Evolutionary conservation across 1,139 yeast species (phyloP).

Genomic region (Geotrichum klebahnii): DNA sequence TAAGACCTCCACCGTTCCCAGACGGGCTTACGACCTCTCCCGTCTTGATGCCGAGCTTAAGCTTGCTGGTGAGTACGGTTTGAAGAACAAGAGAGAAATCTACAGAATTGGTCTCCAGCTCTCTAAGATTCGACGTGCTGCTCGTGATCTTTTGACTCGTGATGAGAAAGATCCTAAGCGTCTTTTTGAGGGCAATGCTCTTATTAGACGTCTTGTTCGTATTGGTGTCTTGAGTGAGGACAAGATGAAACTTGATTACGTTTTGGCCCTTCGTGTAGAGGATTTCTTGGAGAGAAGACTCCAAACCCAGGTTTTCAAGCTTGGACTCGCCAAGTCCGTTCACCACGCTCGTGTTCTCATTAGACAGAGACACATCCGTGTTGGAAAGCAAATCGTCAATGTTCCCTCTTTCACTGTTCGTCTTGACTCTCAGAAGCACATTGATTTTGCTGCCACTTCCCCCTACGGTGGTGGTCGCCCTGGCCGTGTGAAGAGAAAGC

Average conservation of each 20-base stretch:
- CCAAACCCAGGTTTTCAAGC: slow-evolving; percentile 99
- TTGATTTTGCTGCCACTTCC: slow-evolving; percentile 97
- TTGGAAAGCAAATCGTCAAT: slow-evolving; percentile 98
- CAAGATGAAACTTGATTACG: slow-evolving; percentile 99
- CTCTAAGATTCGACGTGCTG: slow-evolving; percentile 99
- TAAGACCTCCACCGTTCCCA: slow-evolving; percentile 98
- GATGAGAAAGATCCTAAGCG: slow-evolving; percentile 99
- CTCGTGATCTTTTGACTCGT: slow-evolving; percentile 99
- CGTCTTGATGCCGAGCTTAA: slow-evolving; percentile 99
- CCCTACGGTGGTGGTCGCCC: slow-evolving; percentile 99
- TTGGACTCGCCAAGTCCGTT: slow-evolving; percentile 98
- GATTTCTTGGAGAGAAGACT: slow-evolving; percentile 99
- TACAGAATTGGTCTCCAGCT: slow-evolving; percentile 98
- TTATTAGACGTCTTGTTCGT: slow-evolving; percentile 93
- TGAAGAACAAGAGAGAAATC: slow-evolving; percentile 99
- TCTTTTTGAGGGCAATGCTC: slow-evolving; percentile 99
- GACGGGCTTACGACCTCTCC: slow-evolving; percentile 97
- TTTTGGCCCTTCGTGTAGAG: slow-evolving; percentile 93
- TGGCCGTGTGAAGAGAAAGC: slow-evolving; percentile 99
- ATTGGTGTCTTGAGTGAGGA: slow-evolving; percentile 98
- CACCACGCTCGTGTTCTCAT: slow-evolving; percentile 99
- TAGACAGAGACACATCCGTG: slow-evolving; percentile 98
- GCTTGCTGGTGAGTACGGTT: slow-evolving; percentile 99
- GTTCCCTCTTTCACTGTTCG: slow-evolving; percentile 99
- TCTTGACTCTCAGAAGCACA: slow-evolving; percentile 99